These are phyloP conservation scores for Quercus gilva DNA, from an alignment of 306 rosid genomes.

Conservation along the genomic window DNA sequence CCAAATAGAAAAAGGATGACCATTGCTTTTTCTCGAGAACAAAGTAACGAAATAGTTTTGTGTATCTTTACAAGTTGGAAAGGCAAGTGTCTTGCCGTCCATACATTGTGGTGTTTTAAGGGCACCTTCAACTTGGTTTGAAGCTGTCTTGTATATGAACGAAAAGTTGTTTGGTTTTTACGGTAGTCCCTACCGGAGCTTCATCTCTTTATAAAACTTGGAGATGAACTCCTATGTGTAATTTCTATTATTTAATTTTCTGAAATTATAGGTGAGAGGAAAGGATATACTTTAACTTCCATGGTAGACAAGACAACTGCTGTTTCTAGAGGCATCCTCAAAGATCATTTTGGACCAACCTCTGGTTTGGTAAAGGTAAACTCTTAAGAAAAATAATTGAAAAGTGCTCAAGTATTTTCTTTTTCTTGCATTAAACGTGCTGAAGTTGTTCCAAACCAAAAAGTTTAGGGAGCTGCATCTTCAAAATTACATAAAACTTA, in stretches of 20 bases:
- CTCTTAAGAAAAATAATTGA: no score
- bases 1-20: neutral
- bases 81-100: constrained; percentile 11
- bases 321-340: neutral
- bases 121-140: neutral
- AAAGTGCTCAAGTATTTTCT: no score
- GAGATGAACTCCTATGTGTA: constrained; percentile 52
- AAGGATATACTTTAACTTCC: neutral
- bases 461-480: no score
- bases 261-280: neutral
- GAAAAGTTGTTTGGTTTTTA: neutral
- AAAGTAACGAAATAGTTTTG: neutral
- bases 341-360: neutral
- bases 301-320: neutral
- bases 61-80: constrained; percentile 17
- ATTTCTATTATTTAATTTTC: neutral
- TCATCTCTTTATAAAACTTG: constrained; percentile 50
- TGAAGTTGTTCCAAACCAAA: no score
- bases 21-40: neutral
- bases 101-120: neutral
- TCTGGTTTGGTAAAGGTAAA: neutral
- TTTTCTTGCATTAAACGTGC: no score
- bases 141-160: neutral
- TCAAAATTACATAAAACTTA: no score
- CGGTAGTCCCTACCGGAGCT: constrained; percentile 23